Conservation (phyloP, 345 rosid genomes). For the Stellera chamaejasme region DNA sequence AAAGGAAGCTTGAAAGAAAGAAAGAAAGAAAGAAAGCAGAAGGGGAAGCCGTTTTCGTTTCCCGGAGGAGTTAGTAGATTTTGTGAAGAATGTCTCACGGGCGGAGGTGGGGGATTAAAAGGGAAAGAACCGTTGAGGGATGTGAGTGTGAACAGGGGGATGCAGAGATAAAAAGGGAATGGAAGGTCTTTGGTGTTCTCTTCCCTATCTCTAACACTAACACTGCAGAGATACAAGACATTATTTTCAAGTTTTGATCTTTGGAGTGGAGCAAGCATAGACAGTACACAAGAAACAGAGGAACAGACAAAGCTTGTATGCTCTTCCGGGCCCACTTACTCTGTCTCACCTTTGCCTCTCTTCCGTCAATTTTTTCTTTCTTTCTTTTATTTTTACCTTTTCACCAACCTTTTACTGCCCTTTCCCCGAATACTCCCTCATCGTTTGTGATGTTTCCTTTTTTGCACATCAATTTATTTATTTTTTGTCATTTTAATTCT, state of each 20-base stretch:
- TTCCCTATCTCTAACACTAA: not conserved
- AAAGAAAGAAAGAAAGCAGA: not conserved
- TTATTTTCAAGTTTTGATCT: not conserved
- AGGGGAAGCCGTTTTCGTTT: not conserved
- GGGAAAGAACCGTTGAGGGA: constrained; percentile 15
- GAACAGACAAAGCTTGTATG: constrained; percentile 40
- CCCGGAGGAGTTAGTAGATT: too few species aligned
- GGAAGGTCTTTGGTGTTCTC: not conserved
- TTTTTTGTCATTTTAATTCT: not conserved
- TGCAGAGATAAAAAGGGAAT: constrained; percentile 1
- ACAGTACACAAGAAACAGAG: constrained; percentile 28
- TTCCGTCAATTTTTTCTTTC: not conserved
- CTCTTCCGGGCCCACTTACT: constrained; percentile 21
- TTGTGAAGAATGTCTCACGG: constrained; percentile 11
- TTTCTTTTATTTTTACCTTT: not conserved
- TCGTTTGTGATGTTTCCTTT: too few species aligned
- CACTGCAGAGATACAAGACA: not conserved
- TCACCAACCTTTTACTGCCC: too few species aligned
- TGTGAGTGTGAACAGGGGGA: not conserved
- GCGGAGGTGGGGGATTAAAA: not conserved
- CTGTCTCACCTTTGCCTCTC: not conserved
- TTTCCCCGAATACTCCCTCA: too few species aligned
- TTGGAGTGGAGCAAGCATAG: constrained; percentile 9
- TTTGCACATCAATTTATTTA: constrained; percentile 18
- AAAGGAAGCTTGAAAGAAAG: not conserved